Conservation (phyloP, 805 yeast species). For the Teunomyces atbi region DNA sequence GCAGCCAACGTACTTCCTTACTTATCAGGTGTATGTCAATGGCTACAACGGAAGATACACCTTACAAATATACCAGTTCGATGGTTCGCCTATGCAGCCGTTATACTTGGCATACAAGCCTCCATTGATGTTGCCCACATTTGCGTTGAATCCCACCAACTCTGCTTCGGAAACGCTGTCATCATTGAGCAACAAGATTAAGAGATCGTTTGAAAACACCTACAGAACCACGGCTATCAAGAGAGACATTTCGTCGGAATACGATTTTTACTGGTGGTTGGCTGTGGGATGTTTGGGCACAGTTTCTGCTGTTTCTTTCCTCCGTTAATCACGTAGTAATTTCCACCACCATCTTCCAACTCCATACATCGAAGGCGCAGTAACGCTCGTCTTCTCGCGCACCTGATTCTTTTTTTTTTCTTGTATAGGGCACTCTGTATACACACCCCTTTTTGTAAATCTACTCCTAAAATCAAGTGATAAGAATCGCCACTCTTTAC, state of each 20-base stretch:
- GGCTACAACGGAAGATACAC: conserved; percentile 80
- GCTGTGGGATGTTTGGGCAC: conserved; percentile 46
- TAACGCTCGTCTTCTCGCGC: too few species aligned
- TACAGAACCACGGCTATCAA: conserved; percentile 72
- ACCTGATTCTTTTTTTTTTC: not conserved
- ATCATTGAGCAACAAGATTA: conserved; percentile 44
- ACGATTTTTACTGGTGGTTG: conserved; percentile 56
- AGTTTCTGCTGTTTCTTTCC: conserved; percentile 36
- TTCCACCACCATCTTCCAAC: too few species aligned
- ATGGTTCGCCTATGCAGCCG: conserved; percentile 82
- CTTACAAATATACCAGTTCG: conserved; percentile 70
- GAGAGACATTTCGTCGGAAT: conserved; percentile 30
- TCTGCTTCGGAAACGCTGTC: conserved; percentile 33
- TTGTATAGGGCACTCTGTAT: not conserved
- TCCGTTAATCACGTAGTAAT: conserved; percentile 5
- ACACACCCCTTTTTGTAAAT: not conserved
- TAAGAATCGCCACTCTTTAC: conserved; percentile 1
- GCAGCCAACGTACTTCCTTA: conserved; percentile 59
- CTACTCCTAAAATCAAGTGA: not conserved
- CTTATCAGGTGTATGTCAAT: conserved; percentile 62
- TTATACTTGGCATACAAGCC: conserved; percentile 90
- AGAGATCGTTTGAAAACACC: conserved; percentile 76
- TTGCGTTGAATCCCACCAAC: conserved; percentile 82
- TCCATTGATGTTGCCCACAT: conserved; percentile 94
- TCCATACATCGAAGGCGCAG: too few species aligned